A percentile compares a stretch with the other conserved stretches of the same genome.
Conservation (phyloP, 768 basidiomycete species). For the Collybiopsis luxurians region DNA sequence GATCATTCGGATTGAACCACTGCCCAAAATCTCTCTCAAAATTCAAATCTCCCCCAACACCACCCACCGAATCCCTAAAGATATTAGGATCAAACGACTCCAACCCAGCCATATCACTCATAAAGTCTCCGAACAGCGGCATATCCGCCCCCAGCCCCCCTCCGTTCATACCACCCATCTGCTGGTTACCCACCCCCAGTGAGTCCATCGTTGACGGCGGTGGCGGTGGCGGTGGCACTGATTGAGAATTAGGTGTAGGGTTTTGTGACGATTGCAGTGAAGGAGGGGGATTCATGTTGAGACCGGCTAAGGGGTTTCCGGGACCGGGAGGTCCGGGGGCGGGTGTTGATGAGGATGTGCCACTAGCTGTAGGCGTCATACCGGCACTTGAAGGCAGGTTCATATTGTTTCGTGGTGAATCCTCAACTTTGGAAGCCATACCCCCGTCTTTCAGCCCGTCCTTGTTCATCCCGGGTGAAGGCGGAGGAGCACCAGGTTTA, state of each 20-base stretch:
- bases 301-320: neutral
- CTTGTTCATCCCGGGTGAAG: constrained; percentile 44
- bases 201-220: neutral
- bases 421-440: constrained; percentile 27
- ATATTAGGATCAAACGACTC: constrained; percentile 40
- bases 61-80: constrained; percentile 25
- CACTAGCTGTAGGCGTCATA: constrained; percentile 22
- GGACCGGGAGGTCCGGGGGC: no score
- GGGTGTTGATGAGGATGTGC: constrained; percentile 20
- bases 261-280: constrained; percentile 22
- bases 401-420: constrained; percentile 42
- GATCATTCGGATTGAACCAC: constrained; percentile 66
- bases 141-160: neutral
- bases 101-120: constrained; percentile 38
- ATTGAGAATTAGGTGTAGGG: constrained; percentile 15
- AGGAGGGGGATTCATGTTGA: no score
- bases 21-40: constrained; percentile 76
- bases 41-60: constrained; percentile 47
- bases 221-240: constrained; percentile 8
- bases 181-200: neutral
- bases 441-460: constrained; percentile 24
- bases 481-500: constrained; percentile 42
- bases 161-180: constrained; percentile 1
- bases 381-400: constrained; percentile 18
- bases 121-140: constrained; percentile 39